These are phyloP conservation scores for Linnemannia schmuckeri DNA, from an alignment of 192 early-diverging fungal genomes.

Conservation along the genomic window DNA sequence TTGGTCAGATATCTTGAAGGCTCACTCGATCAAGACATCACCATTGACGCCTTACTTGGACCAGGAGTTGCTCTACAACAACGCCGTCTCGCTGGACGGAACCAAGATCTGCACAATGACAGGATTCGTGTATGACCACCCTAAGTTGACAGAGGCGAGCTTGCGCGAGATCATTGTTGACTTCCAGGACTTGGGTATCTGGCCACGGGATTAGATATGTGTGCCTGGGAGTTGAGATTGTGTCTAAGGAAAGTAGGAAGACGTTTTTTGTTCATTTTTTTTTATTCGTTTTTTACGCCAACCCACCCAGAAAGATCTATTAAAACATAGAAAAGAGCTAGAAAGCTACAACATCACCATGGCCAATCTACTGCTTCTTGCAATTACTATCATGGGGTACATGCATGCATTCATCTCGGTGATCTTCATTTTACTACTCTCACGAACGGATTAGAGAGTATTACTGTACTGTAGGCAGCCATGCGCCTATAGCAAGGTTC, in stretches of 20 bases:
- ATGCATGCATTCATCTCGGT: background rate
- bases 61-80: slow-evolving; percentile 90
- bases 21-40: slow-evolving; percentile 78
- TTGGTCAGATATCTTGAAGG: slow-evolving; percentile 88
- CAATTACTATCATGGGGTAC: background rate
- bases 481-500: no score
- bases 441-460: no score
- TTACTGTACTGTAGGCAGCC: no score
- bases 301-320: slow-evolving; percentile 1
- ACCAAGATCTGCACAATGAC: slow-evolving; percentile 78
- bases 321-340: slow-evolving; percentile 7
- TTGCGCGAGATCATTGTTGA: slow-evolving; percentile 82
- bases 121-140: slow-evolving; percentile 79
- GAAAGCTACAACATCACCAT: background rate
- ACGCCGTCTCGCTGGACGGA: slow-evolving; percentile 88
- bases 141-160: slow-evolving; percentile 73
- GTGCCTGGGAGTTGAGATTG: background rate
- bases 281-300: background rate
- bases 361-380: background rate
- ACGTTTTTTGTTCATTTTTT: background rate
- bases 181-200: slow-evolving; percentile 84
- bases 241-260: no score
- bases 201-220: slow-evolving; percentile 69
- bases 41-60: slow-evolving; percentile 95
- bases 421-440: background rate